Conservation (phyloP, 306 rosid genomes). For the Casuarina cunninghamiana region DNA sequence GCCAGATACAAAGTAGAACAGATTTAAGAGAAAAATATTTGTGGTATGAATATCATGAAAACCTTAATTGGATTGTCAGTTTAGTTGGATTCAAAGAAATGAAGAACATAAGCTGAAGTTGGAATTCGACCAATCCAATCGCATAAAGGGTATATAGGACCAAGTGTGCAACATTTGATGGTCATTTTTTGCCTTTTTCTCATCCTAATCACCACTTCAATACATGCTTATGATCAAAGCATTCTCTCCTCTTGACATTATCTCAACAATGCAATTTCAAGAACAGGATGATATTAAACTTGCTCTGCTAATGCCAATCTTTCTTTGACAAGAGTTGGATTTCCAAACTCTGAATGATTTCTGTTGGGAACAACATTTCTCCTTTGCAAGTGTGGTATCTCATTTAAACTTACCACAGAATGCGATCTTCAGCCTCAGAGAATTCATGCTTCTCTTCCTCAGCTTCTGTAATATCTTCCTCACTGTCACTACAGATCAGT, state of each 20-base stretch:
- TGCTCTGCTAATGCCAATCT: not conserved
- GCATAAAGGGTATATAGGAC: not conserved
- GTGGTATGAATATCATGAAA: not conserved
- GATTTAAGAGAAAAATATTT: not conserved
- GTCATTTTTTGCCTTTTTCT: not conserved
- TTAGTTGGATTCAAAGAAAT: no score
- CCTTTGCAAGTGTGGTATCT: slow-evolving; percentile 18
- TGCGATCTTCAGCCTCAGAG: slow-evolving; percentile 73
- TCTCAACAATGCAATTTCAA: not conserved
- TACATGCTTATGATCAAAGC: not conserved
- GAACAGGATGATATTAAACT: not conserved
- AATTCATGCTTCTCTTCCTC: slow-evolving; percentile 87
- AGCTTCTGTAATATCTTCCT: slow-evolving; percentile 77
- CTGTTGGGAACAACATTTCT: not conserved
- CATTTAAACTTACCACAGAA: slow-evolving; percentile 60
- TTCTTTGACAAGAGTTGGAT: slow-evolving; percentile 1
- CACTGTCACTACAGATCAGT: slow-evolving; percentile 90
- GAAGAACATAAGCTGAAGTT: not conserved
- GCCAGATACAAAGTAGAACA: slow-evolving; percentile 38
- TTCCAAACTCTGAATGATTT: not conserved
- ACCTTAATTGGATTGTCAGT: not conserved
- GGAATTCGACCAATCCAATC: not conserved
- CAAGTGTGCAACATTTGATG: not conserved
- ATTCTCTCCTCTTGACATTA: not conserved
- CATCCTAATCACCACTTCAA: not conserved